These are phyloP conservation scores for Arthromyces matolae DNA, from an alignment of 768 basidiomycete genomes.

Conservation along the genomic window DNA sequence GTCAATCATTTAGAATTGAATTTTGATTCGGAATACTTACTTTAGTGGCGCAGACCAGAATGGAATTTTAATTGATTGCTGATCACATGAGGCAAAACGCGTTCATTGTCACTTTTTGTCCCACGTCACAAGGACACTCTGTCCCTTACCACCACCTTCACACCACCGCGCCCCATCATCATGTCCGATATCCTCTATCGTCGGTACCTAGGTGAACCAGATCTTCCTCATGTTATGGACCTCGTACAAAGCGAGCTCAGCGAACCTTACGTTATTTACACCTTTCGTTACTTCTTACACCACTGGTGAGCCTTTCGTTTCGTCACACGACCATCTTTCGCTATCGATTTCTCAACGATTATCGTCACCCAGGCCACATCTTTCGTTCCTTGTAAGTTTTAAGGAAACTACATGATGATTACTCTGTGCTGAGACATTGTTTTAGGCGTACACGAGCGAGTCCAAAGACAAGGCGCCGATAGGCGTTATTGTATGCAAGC, in stretches of 20 bases:
- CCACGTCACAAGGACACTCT: slow-evolving; percentile 9
- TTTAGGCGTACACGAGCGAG: slow-evolving; percentile 56
- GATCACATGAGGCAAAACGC: slow-evolving; percentile 10
- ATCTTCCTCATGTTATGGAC: slow-evolving; percentile 79
- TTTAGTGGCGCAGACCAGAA: background rate
- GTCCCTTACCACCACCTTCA: slow-evolving; percentile 9
- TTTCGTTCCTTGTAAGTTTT: slow-evolving; percentile 75
- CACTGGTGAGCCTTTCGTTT: slow-evolving; percentile 68
- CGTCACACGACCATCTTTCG: slow-evolving; percentile 28
- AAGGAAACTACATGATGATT: no score
- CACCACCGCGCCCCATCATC: background rate
- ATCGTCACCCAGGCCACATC: slow-evolving; percentile 69
- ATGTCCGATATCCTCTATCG: slow-evolving; percentile 58
- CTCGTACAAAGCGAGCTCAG: slow-evolving; percentile 90
- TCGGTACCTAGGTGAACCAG: slow-evolving; percentile 70
- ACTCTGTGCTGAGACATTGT: no score
- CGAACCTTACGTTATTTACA: slow-evolving; percentile 95
- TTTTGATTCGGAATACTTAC: background rate
- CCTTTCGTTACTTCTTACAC: slow-evolving; percentile 94
- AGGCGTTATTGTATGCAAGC: slow-evolving; percentile 96
- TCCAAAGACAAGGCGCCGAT: slow-evolving; percentile 52
- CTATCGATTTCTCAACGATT: slow-evolving; percentile 14
- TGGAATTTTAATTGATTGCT: background rate
- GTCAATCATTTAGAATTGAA: no score
- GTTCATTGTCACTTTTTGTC: slow-evolving; percentile 7